Percentiles rank a stretch among this genome's conserved stretches.
These are phyloP conservation scores for Bryoerythrophyllum caledonicum DNA, from an alignment of 225 moss, liverwort and hornwort species.

Conservation along the genomic window DNA sequence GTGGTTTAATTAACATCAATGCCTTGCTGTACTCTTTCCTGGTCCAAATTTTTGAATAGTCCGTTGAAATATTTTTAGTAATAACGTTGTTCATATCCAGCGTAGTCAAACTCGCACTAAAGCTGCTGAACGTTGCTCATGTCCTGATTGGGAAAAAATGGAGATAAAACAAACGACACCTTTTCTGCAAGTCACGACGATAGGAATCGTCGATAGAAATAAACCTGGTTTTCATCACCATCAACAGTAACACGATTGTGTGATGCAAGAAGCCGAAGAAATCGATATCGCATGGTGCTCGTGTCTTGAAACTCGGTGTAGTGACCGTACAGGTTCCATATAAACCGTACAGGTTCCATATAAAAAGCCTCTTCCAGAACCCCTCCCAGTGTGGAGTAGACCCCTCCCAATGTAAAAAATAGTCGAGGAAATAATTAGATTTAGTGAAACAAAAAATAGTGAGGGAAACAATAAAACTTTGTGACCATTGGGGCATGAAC, in stretches of 20 bases:
- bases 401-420: too few species aligned
- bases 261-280: slow-evolving; percentile 81
- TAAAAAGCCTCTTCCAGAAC: too few species aligned
- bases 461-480: too few species aligned
- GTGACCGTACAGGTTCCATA: too few species aligned
- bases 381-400: too few species aligned
- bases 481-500: too few species aligned
- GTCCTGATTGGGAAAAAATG: background rate
- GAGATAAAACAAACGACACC: background rate
- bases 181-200: background rate
- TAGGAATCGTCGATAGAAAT: slow-evolving; percentile 9
- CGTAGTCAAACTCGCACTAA: background rate
- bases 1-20: background rate
- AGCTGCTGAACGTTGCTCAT: slow-evolving; percentile 5
- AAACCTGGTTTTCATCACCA: slow-evolving; percentile 97
- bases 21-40: background rate
- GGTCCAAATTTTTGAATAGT: slow-evolving; percentile 3
- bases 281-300: slow-evolving; percentile 82
- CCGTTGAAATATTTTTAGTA: too few species aligned
- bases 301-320: slow-evolving; percentile 99
- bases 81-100: background rate
- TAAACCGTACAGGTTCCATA: too few species aligned
- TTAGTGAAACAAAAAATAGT: too few species aligned
- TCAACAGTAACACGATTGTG: slow-evolving; percentile 91
- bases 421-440: too few species aligned